Evolutionary conservation across 208 protist species (phyloP).

Genomic region (Trypanosomatidae sp.): DNA sequence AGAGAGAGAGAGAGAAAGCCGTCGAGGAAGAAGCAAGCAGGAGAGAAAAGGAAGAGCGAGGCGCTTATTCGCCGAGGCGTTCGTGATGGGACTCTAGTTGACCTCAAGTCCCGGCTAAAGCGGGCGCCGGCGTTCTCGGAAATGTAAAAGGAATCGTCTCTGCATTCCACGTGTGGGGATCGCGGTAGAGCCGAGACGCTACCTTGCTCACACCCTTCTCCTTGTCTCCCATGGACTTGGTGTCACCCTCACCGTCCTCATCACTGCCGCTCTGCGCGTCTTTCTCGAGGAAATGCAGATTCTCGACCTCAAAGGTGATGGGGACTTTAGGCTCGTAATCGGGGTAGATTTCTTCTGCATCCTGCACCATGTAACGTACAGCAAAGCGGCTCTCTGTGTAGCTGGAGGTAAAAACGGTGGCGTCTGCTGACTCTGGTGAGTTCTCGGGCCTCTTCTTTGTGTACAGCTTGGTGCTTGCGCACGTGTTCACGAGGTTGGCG

Average conservation of each 20-base stretch:
- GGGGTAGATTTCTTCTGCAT: slow-evolving; percentile 29
- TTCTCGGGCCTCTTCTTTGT: slow-evolving; percentile 12
- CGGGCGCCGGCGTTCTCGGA: background rate
- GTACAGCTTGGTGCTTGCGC: slow-evolving; percentile 15
- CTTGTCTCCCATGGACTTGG: background rate
- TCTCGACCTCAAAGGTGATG: slow-evolving; percentile 15
- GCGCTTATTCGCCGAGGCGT: background rate
- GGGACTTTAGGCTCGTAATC: slow-evolving; percentile 23
- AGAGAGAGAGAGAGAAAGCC: background rate
- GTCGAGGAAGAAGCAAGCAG: background rate
- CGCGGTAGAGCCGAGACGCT: slow-evolving; percentile 25
- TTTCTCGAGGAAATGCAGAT: slow-evolving; percentile 26
- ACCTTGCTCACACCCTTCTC: slow-evolving; percentile 6
- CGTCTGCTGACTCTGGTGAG: background rate
- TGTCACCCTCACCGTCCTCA: slow-evolving; percentile 4
- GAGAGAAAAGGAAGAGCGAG: slow-evolving; percentile 3
- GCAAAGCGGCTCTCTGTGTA: slow-evolving; percentile 38
- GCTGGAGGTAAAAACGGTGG: background rate
- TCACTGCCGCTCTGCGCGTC: background rate
- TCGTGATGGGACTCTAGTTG: background rate
- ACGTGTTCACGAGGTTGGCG: slow-evolving; percentile 30
- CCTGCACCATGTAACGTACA: slow-evolving; percentile 25
- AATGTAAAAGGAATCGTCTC: slow-evolving; percentile 37
- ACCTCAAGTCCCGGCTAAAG: background rate
- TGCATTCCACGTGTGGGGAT: slow-evolving; percentile 31